Base-by-base conservation (phyloP, 2,329 filamentous ascomycete genomes). In the Colletotrichum sp. region DNA sequence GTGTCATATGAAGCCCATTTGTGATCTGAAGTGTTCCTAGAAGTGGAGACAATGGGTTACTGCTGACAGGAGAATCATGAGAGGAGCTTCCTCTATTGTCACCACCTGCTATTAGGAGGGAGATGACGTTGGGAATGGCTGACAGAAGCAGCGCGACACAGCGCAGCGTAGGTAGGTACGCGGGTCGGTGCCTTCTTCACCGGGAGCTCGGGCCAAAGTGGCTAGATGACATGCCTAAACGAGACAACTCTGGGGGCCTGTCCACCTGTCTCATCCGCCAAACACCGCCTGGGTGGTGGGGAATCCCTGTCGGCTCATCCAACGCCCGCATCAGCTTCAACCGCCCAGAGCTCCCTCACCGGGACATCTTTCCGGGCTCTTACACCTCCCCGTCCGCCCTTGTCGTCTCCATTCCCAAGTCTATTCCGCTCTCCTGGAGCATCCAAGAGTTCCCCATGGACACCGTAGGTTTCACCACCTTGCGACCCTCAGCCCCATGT, bases 381-480 rank as follows among this genome's bases (percentile, higher is more conserved):
- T 72, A 25, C 36, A 55, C 57, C 63, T 57, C 36, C 34, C 73
- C 57, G 64, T 52, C 34, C 55, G 39, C 64, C 64, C 65, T 62
- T 39, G 65, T 66, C 70, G 59, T 59, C 22, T 39, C 39, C 27
- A 34, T 62, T 30, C 25, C 32, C 39, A 39, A 70, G 36, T 22
- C 27, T 55, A 36, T 34, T 55, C 22, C 57, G 72, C 68, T 75
- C 71, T 64, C 12, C 13, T 30, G 63, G 72, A 75, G 72, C 67
- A 25, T 55, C 49, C 66, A 12, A 22, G 25, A 59, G 5, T 36
- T 68, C 39, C 52, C 44, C 67, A 78, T 73, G 74, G 69, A 78
- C 76, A 78, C 79, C 78, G 81, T 80, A 81, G 80, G 62, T 78
- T 71, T 55, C 25, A 70, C 25, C 69, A 11, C 63, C 63, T 32